phyloP scores from a whole-genome alignment of 1,284 basidiomycete species.

The Athelia sp. region DNA sequence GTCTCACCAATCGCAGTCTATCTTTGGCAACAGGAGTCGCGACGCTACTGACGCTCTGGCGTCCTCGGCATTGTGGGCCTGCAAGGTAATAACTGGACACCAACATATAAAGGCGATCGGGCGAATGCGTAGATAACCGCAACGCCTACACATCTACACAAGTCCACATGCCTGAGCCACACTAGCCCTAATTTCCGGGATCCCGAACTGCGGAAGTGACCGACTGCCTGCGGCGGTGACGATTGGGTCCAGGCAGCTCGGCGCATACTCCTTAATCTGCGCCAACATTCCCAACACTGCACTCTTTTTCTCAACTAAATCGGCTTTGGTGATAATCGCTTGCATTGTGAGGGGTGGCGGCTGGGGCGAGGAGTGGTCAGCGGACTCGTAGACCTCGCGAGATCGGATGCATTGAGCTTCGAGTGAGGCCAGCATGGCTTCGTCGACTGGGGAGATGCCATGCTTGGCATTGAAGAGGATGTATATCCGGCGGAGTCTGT shows the following conservation, averaged over 20 bases:
- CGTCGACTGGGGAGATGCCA: slow-evolving; percentile 49
- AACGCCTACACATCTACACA: not conserved
- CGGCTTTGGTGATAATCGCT: slow-evolving; percentile 67
- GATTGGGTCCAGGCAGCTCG: slow-evolving; percentile 59
- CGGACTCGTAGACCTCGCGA: slow-evolving; percentile 10
- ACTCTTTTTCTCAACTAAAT: slow-evolving; percentile 33
- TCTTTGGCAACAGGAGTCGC: no score
- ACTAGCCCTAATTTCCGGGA: slow-evolving; percentile 49
- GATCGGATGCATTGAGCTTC: slow-evolving; percentile 3
- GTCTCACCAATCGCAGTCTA: no score
- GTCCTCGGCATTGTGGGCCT: no score
- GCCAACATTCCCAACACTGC: slow-evolving; percentile 16
- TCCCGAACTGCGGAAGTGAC: slow-evolving; percentile 45
- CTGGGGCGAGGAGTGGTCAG: slow-evolving; percentile 29
- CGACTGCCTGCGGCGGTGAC: slow-evolving; percentile 40
- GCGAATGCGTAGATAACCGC: no score
- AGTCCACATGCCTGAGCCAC: slow-evolving; percentile 50
- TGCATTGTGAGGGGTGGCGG: slow-evolving; percentile 53
- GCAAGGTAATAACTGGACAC: no score
- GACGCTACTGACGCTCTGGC: no score
- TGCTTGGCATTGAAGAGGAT: slow-evolving; percentile 67
- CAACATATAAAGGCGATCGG: no score
- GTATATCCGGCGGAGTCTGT: slow-evolving; percentile 63
- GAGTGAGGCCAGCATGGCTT: slow-evolving; percentile 57
- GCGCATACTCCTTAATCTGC: slow-evolving; percentile 48